Percentiles rank a stretch among this genome's conserved stretches.
These are phyloP conservation scores for Selaginella tamariscina DNA, from an alignment of 75 land plant genomes.

Conservation along the genomic window DNA sequence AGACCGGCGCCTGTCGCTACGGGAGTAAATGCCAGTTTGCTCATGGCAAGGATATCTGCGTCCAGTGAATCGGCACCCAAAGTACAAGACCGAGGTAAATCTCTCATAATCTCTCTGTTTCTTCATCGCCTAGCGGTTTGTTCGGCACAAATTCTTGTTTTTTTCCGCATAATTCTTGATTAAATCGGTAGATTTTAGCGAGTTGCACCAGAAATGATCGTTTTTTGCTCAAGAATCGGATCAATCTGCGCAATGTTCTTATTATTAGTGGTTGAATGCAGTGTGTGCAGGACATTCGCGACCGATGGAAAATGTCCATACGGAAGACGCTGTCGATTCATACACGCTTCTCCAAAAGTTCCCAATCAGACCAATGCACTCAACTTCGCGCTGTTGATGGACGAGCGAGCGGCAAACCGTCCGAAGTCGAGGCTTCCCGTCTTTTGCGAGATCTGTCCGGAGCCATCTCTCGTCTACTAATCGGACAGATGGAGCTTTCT, in stretches of 20 bases:
- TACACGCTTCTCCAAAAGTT: slow-evolving; percentile 39
- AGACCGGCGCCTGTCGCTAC: slow-evolving; percentile 56
- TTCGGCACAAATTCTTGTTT: too few relatives aligned
- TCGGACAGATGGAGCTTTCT: slow-evolving; percentile 9
- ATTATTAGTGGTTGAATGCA: too few relatives aligned
- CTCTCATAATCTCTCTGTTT: background rate
- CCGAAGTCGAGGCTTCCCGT: background rate
- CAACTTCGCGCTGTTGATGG: background rate
- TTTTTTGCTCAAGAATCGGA: too few relatives aligned
- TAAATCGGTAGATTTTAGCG: too few relatives aligned
- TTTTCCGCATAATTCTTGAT: too few relatives aligned
- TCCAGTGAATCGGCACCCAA: slow-evolving; percentile 66
- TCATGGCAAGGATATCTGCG: slow-evolving; percentile 66
- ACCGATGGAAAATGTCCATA: slow-evolving; percentile 57
- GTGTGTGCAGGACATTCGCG: slow-evolving; percentile 71
- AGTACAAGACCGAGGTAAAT: slow-evolving; percentile 55
- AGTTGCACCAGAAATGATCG: too few relatives aligned
- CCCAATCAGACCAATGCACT: background rate
- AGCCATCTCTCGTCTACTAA: background rate
- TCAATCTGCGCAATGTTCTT: too few relatives aligned
- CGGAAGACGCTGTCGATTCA: slow-evolving; percentile 77
- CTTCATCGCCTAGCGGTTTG: too few relatives aligned
- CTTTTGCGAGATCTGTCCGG: background rate
- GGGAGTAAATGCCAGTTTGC: slow-evolving; percentile 73
- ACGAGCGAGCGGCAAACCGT: background rate